phyloP scores from a whole-genome alignment of 139 green algal species.

The Bryopsis sp. region DNA sequence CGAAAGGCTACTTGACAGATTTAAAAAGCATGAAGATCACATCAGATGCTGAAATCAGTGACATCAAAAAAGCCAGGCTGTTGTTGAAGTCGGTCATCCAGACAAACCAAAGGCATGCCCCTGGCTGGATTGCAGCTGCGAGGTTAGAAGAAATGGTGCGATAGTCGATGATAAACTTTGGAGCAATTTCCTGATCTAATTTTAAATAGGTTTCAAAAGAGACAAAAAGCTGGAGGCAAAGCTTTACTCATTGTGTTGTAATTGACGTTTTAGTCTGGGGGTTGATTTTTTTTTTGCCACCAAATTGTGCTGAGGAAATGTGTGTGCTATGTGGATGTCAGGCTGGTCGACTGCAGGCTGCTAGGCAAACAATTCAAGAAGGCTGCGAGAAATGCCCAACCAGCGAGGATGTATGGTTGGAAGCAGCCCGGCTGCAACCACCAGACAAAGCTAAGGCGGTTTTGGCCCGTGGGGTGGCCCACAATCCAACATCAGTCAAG shows the following conservation, averaged over 20 bases:
- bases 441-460: conserved; percentile 57
- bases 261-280: too few species aligned
- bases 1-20: conserved; percentile 97
- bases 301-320: neutral
- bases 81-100: conserved; percentile 92
- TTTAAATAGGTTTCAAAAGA: too few species aligned
- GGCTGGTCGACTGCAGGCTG: conserved; percentile 16
- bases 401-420: conserved; percentile 97
- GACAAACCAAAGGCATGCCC: conserved; percentile 93
- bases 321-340: neutral
- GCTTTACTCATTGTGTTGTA: too few species aligned
- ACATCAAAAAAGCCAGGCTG: conserved; percentile 97
- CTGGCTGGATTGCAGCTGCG: conserved; percentile 93
- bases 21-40: conserved; percentile 59
- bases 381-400: conserved; percentile 88
- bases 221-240: conserved; percentile 37
- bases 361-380: conserved; percentile 38
- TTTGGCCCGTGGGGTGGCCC: conserved; percentile 19
- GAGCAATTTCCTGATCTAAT: conserved; percentile 9
- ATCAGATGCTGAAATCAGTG: conserved; percentile 82
- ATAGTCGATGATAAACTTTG: conserved; percentile 6
- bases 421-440: conserved; percentile 77
- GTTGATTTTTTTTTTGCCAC: neutral
- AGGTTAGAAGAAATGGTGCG: conserved; percentile 55
- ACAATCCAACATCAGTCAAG: conserved; percentile 40